A percentile compares a stretch with the other conserved stretches of the same genome.
phyloP scores from a whole-genome alignment of 768 basidiomycete species.

The Suillus occidentalis region DNA sequence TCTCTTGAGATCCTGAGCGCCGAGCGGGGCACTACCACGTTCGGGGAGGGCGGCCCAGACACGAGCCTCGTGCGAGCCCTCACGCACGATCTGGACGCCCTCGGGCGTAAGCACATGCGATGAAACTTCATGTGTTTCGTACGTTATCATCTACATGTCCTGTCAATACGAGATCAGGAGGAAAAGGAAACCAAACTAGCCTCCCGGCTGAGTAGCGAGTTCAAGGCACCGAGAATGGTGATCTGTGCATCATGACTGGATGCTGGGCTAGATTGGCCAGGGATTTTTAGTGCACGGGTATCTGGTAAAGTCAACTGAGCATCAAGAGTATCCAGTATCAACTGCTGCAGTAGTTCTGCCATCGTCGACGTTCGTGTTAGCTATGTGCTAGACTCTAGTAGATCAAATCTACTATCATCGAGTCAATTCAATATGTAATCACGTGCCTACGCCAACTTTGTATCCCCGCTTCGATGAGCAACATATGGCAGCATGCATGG shows the following conservation, averaged over 20 bases:
- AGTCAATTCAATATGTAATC: conserved; percentile 12
- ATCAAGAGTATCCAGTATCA: conserved; percentile 74
- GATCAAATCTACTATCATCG: conserved; percentile 7
- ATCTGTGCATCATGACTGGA: conserved; percentile 77
- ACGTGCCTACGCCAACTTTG: conserved; percentile 14
- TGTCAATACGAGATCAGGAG: conserved; percentile 14
- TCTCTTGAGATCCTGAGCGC: conserved; percentile 67
- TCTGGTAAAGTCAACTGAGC: conserved; percentile 56
- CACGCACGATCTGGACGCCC: conserved; percentile 71
- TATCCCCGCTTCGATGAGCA: conserved; percentile 7
- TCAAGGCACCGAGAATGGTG: conserved; percentile 84
- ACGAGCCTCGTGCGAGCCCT: conserved; percentile 93
- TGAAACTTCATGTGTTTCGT: conserved; percentile 73
- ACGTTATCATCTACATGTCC: conserved; percentile 71
- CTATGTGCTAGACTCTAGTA: no score
- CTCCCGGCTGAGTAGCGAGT: conserved; percentile 85
- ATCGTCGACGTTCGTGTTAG: conserved; percentile 36
- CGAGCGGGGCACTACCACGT: conserved; percentile 70
- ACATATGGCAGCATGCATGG: conserved; percentile 65
- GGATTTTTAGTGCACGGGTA: conserved; percentile 65
- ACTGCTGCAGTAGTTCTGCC: conserved; percentile 79
- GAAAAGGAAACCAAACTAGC: conserved; percentile 41
- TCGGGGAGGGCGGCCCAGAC: conserved; percentile 84
- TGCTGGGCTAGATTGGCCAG: conserved; percentile 58
- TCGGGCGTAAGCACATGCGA: conserved; percentile 79